Conservation (phyloP, 1,284 basidiomycete species). For the Ustilago trichophora region DNA sequence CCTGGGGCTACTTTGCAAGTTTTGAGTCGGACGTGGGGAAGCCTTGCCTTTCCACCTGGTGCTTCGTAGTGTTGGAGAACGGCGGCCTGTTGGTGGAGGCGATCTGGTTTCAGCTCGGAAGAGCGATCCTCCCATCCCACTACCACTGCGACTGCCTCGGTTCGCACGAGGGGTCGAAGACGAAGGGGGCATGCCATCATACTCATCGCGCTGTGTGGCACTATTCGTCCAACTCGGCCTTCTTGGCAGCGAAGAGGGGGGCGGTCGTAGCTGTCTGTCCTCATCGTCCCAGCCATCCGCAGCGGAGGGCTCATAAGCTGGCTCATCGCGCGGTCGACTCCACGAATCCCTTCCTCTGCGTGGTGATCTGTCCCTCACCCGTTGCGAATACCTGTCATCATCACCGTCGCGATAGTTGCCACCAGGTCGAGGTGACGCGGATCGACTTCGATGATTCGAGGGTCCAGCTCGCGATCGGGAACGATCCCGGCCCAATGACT, state of each 20-base stretch:
- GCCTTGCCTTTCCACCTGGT: slow-evolving; percentile 2
- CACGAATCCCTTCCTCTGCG: slow-evolving; percentile 9
- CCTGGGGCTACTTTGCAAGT: background rate
- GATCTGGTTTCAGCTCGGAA: slow-evolving; percentile 18
- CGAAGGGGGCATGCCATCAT: background rate
- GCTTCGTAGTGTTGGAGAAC: slow-evolving; percentile 2
- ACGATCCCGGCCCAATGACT: background rate
- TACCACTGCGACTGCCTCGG: background rate
- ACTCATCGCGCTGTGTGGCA: background rate
- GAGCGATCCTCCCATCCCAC: background rate
- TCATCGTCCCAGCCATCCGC: background rate
- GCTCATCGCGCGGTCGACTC: slow-evolving; percentile 4
- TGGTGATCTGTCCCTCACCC: slow-evolving; percentile 4
- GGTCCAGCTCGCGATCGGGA: background rate
- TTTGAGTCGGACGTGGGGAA: slow-evolving; percentile 1
- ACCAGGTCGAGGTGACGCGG: slow-evolving; percentile 6
- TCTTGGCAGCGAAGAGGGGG: slow-evolving; percentile 1
- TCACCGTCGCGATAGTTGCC: background rate
- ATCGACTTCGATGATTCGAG: background rate
- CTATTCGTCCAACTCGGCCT: slow-evolving; percentile 8
- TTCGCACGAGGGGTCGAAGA: too few species aligned
- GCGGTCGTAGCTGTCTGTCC: background rate
- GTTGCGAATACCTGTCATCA: background rate
- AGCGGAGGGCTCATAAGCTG: background rate
- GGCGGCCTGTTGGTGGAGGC: background rate